Evolutionary conservation across 805 yeast genomes (phyloP).

Genomic region (Ogataea nonfermentans): DNA sequence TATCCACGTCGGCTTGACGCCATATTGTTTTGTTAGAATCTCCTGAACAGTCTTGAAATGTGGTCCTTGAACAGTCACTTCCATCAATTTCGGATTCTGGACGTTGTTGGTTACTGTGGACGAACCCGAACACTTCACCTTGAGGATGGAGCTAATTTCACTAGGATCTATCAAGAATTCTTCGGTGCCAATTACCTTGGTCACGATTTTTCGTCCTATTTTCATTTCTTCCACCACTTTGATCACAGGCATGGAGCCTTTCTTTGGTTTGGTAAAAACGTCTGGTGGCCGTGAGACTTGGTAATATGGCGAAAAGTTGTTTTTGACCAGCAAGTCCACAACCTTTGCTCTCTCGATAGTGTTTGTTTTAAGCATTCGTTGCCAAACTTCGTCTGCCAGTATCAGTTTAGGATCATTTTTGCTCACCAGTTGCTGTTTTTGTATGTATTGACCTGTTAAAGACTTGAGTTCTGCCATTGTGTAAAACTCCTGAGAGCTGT

Average conservation of each 20-base stretch:
- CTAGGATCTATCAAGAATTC: conserved; percentile 63
- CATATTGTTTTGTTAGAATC: conserved; percentile 52
- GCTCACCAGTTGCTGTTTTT: conserved; percentile 48
- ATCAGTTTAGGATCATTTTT: conserved; percentile 53
- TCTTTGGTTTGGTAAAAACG: conserved; percentile 39
- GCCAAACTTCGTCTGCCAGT: conserved; percentile 46
- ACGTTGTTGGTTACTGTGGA: conserved; percentile 65
- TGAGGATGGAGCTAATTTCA: conserved; percentile 63
- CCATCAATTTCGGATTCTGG: conserved; percentile 53
- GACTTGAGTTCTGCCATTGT: conserved; percentile 53
- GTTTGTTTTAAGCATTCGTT: conserved; percentile 24
- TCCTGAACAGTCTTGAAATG: conserved; percentile 66
- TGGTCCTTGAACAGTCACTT: conserved; percentile 89
- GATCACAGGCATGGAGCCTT: conserved; percentile 69
- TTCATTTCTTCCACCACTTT: conserved; percentile 68
- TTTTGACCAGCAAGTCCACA: conserved; percentile 39
- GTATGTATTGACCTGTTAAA: conserved; percentile 56
- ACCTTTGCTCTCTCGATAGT: conserved; percentile 42
- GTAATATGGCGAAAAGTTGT: conserved; percentile 47
- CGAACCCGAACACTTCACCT: conserved; percentile 85
- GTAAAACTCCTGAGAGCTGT: conserved; percentile 43
- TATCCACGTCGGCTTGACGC: conserved; percentile 66
- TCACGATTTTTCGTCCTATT: conserved; percentile 78
- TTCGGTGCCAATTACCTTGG: conserved; percentile 70
- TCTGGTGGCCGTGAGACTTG: conserved; percentile 45